Conservation (phyloP, 139 green algal genomes). For the Trebouxia sp. region DNA sequence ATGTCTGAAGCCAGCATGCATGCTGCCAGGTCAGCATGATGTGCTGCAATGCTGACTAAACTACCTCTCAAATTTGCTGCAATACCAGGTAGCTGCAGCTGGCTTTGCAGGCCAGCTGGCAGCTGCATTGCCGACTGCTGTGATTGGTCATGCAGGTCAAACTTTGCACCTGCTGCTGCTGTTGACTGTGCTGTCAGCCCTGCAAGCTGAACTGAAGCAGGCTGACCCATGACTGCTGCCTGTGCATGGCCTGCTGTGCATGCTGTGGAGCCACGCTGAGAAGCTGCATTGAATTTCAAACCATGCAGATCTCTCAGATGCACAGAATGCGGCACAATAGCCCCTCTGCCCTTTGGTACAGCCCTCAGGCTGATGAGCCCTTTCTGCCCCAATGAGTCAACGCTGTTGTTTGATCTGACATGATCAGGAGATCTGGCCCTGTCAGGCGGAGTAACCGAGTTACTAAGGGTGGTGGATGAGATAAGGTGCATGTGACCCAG, state of each 20-base stretch:
- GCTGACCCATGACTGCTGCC: not conserved
- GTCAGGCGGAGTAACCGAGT: not conserved
- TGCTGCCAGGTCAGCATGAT: not conserved
- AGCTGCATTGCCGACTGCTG: not conserved
- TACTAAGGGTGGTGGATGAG: not conserved
- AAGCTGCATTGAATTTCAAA: not conserved
- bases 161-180: not conserved
- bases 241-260: not conserved
- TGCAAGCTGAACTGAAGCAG: not conserved
- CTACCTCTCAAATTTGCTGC: too few species aligned
- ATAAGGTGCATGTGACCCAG: not conserved
- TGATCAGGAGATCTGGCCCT: not conserved
- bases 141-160: constrained; percentile 6
- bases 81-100: too few species aligned
- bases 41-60: not conserved
- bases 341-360: not conserved
- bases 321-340: not conserved
- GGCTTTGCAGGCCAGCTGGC: not conserved
- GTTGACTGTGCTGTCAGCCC: too few species aligned
- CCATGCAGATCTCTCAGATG: not conserved
- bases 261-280: not conserved
- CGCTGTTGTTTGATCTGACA: not conserved
- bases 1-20: too few species aligned
- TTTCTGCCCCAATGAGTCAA: too few species aligned
- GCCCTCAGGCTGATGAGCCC: not conserved